Base-by-base conservation (phyloP, 768 basidiomycete genomes). In the Collybia nuda region DNA sequence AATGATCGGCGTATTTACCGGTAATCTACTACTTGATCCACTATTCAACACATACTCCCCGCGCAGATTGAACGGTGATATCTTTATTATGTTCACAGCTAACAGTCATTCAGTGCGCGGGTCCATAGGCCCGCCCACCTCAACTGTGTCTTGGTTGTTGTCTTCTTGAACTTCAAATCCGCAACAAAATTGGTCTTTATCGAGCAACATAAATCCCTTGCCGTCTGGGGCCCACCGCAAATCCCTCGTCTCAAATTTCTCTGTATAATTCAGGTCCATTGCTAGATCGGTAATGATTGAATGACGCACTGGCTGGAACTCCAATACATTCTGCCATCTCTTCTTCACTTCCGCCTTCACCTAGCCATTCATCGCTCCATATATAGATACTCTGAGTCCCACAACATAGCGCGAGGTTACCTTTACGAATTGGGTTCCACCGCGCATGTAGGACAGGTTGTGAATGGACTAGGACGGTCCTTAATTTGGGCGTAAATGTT, bases 311-410 rank as follows among this genome's bases (percentile, higher is more conserved):
- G n/a, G 87, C 80, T 28, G 94, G 94, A 3, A 97, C 82, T 6
- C 90, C 90, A 28, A 95, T 81, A 58, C 92, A 95, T 66, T 96
- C 94, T 2, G 92, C 91, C 69, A 93, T 86, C 60, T 93, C 92
- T 60, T 82, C 84, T 39, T 79, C 78, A 17, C 70, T 71, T 3
- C 75, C 79, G 5, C 67, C 73, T 40, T 82, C 82, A 23, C 75
- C 77, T 14, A 82, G 67, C 88, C 87, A 90, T 59, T 92, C 90
- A 54, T 90, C 88, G 55, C 86, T 90, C 90, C 90, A 93, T 6
- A 77, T 81, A 64, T 87, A 90, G 19, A 90, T 62, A 47, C 85
- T 82, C 48, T 79, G 78, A 43, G 67, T 77, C 9, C 85, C 86
- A 57, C 85, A 88, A 55, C 87, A 86, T 7, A 89, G 57, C 0